Percentiles rank a stretch among this genome's conserved stretches.
Evolutionary conservation across 2,329 filamentous ascomycete genomes (phyloP).

Genomic region (Blastomyces emzantsi): DNA sequence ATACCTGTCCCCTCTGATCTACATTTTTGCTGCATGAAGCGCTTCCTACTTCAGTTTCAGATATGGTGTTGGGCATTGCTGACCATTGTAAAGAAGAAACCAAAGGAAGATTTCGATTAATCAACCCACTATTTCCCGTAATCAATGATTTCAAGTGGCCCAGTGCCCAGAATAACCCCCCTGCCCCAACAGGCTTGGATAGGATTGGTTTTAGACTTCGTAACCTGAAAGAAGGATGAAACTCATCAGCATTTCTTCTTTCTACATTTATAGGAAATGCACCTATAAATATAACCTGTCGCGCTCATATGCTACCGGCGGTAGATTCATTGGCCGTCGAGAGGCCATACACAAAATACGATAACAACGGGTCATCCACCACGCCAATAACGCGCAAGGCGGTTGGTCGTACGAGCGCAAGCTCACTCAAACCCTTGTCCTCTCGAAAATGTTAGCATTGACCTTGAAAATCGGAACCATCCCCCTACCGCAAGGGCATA

Average conservation of each 20-base stretch:
- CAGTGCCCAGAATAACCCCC: slow-evolving; percentile 1
- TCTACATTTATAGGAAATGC: slow-evolving; percentile 4
- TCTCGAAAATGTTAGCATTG: too few species aligned
- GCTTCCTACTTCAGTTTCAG: slow-evolving; percentile 3
- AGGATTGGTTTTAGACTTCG: slow-evolving; percentile 6
- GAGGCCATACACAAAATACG: slow-evolving; percentile 4
- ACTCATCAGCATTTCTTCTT: slow-evolving; percentile 5
- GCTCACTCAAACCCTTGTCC: too few species aligned
- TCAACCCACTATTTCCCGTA: background rate
- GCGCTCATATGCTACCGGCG: background rate
- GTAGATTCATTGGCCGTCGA: slow-evolving; percentile 6
- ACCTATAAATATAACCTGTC: slow-evolving; percentile 5
- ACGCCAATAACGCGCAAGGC: too few species aligned
- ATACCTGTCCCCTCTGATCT: slow-evolving; percentile 9
- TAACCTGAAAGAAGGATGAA: slow-evolving; percentile 4
- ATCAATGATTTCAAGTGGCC: too few species aligned
- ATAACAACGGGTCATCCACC: background rate
- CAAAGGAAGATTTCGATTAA: slow-evolving; percentile 1
- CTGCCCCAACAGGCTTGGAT: background rate
- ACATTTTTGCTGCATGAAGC: slow-evolving; percentile 3
- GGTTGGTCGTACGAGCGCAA: too few species aligned
- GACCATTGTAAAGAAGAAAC: too few species aligned
- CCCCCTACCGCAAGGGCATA: too few species aligned
- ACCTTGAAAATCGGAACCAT: too few species aligned
- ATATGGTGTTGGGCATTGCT: too few species aligned